These are phyloP conservation scores for Carex parvula DNA, from an alignment of 176 grass and related monocot genomes.

Conservation along the genomic window DNA sequence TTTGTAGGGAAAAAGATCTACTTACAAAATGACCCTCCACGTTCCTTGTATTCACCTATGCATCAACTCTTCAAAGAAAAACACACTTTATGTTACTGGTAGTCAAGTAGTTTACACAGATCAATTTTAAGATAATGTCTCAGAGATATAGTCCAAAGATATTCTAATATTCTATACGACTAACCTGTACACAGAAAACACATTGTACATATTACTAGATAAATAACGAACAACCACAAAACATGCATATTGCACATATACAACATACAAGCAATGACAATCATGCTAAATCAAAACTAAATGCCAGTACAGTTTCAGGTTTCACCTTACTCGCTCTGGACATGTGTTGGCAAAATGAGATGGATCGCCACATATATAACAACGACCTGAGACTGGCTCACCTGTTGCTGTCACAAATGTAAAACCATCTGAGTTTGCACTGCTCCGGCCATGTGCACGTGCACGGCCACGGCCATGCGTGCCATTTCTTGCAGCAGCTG, in stretches of 20 bases:
- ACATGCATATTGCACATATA: neutral
- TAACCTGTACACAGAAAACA: neutral
- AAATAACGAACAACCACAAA: neutral
- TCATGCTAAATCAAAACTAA: neutral
- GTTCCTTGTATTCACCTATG: conserved; percentile 4
- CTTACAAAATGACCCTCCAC: neutral
- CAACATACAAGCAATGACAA: neutral
- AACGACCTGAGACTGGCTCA: conserved; percentile 49
- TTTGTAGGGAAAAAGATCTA: neutral
- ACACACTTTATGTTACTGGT: conserved; percentile 3
- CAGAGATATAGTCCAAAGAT: neutral
- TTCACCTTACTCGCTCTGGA: conserved; percentile 54
- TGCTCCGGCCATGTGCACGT: conserved; percentile 33
- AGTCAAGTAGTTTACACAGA: neutral
- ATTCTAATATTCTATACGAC: neutral
- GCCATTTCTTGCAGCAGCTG: conserved; percentile 38
- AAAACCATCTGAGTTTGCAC: conserved; percentile 22
- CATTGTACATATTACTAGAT: neutral
- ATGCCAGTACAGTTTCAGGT: conserved; percentile 8
- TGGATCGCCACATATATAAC: conserved; percentile 78
- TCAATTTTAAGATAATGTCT: neutral
- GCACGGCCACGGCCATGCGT: conserved; percentile 39
- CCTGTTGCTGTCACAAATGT: conserved; percentile 84
- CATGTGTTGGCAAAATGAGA: conserved; percentile 84
- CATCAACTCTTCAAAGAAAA: conserved; percentile 32